Evolutionary conservation across 805 yeast genomes (phyloP).

Genomic region (Pichia insulana): DNA sequence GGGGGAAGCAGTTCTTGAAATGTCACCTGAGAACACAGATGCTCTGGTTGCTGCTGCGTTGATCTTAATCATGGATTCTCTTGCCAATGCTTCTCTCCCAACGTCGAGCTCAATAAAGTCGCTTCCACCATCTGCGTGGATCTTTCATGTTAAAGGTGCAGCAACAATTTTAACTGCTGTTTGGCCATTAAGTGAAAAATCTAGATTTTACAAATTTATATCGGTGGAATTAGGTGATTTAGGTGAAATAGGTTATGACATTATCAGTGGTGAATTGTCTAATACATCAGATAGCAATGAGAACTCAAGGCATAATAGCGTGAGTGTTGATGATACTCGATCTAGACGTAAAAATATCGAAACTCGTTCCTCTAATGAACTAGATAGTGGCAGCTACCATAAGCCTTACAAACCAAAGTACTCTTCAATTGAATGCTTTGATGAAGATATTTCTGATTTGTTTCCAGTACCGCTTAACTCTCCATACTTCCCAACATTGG

Average conservation of each 20-base stretch:
- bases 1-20: slow-evolving; percentile 78
- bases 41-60: slow-evolving; percentile 90
- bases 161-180: slow-evolving; percentile 93
- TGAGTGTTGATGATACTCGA: slow-evolving; percentile 4
- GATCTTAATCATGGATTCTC: slow-evolving; percentile 82
- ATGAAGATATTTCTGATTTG: slow-evolving; percentile 72
- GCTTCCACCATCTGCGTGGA: slow-evolving; percentile 91
- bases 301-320: slow-evolving; percentile 7
- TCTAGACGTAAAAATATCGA: too few relatives aligned
- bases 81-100: slow-evolving; percentile 80
- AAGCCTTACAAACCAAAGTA: slow-evolving; percentile 24
- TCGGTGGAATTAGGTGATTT: slow-evolving; percentile 87
- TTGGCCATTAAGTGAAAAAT: slow-evolving; percentile 76
- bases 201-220: slow-evolving; percentile 58
- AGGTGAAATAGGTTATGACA: slow-evolving; percentile 52
- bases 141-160: slow-evolving; percentile 94
- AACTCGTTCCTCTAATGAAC: too few relatives aligned
- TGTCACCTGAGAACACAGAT: slow-evolving; percentile 79
- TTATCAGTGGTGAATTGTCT: slow-evolving; percentile 28
- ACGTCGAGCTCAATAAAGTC: slow-evolving; percentile 43
- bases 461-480: slow-evolving; percentile 80
- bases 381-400: neutral
- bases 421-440: slow-evolving; percentile 72
- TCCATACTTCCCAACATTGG: slow-evolving; percentile 81
- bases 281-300: slow-evolving; percentile 19